These are phyloP conservation scores for Paraleonurus japonicus DNA, from an alignment of 257 asterid genomes.

Conservation along the genomic window DNA sequence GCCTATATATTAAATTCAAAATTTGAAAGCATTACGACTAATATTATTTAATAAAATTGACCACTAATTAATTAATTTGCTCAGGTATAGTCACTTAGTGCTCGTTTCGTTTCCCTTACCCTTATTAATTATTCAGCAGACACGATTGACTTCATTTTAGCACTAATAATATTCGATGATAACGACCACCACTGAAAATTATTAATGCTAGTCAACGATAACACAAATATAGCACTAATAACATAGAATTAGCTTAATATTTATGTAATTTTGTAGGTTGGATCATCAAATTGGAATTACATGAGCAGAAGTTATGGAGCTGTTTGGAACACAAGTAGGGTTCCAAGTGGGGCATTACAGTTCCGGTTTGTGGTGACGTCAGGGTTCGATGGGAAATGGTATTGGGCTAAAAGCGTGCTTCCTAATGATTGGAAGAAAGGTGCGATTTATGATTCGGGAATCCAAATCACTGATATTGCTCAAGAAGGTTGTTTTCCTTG, in stretches of 20 bases:
- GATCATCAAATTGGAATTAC: slow-evolving; percentile 53
- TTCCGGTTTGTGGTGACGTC: slow-evolving; percentile 69
- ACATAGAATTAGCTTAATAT: no score
- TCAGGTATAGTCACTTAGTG: no score
- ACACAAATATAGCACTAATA: no score
- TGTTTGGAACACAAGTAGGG: slow-evolving; percentile 77
- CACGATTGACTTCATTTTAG: no score
- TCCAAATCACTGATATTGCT: slow-evolving; percentile 73
- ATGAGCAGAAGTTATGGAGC: slow-evolving; percentile 72
- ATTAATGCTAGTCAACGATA: no score
- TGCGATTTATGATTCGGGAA: slow-evolving; percentile 54
- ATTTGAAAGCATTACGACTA: no score
- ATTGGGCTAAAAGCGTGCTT: slow-evolving; percentile 66
- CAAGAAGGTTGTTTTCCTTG: slow-evolving; percentile 69
- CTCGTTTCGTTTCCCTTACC: no score
- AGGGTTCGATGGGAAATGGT: slow-evolving; percentile 71
- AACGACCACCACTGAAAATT: no score
- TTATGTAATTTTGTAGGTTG: slow-evolving; percentile 35
- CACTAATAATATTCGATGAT: no score
- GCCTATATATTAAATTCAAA: neutral
- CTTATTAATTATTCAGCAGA: no score
- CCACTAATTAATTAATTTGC: no score
- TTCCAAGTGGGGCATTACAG: slow-evolving; percentile 65
- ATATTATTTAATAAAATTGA: no score
- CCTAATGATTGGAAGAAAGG: slow-evolving; percentile 65